phyloP scores from a whole-genome alignment of 192 early-diverging fungal species.

The Backusella mclennaniae region DNA sequence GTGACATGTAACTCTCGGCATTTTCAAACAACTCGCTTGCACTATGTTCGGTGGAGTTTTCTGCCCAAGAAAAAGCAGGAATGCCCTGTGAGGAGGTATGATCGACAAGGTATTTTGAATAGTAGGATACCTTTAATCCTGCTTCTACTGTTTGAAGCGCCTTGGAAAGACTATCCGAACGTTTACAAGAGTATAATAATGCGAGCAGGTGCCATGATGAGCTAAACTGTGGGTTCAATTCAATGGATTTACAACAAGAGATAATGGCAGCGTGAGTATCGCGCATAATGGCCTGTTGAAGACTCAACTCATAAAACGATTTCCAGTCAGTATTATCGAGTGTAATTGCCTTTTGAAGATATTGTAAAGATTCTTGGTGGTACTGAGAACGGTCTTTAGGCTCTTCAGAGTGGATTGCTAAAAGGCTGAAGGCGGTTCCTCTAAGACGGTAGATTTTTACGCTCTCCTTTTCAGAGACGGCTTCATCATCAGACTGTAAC shows the following conservation, averaged over 20 bases:
- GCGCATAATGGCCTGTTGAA: conserved; percentile 63
- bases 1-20: conserved; percentile 33
- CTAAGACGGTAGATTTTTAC: background rate
- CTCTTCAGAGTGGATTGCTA: background rate
- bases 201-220: conserved; percentile 74
- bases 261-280: conserved; percentile 53
- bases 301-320: conserved; percentile 58
- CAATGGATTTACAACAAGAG: conserved; percentile 52
- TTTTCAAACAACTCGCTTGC: conserved; percentile 54
- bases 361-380: background rate
- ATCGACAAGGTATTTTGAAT: background rate
- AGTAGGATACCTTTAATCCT: conserved; percentile 40
- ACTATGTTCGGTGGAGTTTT: conserved; percentile 34
- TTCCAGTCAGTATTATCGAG: conserved; percentile 49
- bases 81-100: background rate
- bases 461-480: background rate
- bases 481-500: background rate
- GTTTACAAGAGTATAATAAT: conserved; percentile 54
- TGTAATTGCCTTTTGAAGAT: conserved; percentile 47
- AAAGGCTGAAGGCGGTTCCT: background rate
- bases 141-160: conserved; percentile 64
- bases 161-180: conserved; percentile 55
- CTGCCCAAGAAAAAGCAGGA: conserved; percentile 20
- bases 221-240: conserved; percentile 51
- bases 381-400: background rate